Percentiles rank a stretch among this genome's conserved stretches.
Conservation (phyloP, 1,284 basidiomycete genomes). For the Sporisorium exsertum region DNA sequence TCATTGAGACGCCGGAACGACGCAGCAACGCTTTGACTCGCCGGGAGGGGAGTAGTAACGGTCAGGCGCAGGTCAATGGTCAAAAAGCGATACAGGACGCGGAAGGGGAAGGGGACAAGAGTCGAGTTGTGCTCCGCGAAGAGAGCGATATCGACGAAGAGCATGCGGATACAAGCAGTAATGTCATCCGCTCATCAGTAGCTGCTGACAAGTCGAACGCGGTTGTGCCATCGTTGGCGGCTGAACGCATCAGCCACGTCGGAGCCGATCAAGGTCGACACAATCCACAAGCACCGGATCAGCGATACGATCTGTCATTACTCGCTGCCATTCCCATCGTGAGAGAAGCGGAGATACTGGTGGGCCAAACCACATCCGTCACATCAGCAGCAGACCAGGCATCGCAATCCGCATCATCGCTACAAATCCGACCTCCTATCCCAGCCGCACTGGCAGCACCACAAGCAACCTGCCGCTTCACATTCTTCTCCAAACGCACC, state of each 20-base stretch:
- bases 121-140: conserved; percentile 12
- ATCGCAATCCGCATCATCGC: conserved; percentile 17
- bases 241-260: neutral
- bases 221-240: neutral
- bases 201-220: neutral
- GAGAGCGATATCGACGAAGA: neutral
- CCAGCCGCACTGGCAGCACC: neutral
- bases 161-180: neutral
- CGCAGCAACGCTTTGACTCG: neutral
- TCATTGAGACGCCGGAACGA: conserved; percentile 32
- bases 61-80: no score
- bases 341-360: neutral
- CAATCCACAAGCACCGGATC: neutral
- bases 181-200: neutral
- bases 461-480: conserved; percentile 27
- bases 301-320: neutral
- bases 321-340: neutral
- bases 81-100: neutral
- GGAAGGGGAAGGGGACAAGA: conserved; percentile 12
- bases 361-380: neutral
- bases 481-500: conserved; percentile 19
- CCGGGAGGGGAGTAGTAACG: neutral
- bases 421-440: conserved; percentile 17
- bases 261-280: neutral
- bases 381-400: neutral